phyloP scores from a whole-genome alignment of 192 early-diverging fungal species.

The Coemansia sp. region DNA sequence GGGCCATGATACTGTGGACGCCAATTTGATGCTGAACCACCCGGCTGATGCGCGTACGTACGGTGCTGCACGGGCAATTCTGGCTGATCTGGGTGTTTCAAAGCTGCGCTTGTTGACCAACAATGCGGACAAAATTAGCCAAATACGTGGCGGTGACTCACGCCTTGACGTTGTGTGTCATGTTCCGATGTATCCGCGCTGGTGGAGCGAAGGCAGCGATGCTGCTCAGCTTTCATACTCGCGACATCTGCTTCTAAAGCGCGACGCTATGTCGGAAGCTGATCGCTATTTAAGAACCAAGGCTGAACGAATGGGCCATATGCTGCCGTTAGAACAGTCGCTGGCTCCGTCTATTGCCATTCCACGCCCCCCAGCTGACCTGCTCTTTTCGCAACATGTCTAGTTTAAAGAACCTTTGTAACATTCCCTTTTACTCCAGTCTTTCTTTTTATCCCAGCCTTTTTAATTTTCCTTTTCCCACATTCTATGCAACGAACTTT shows the following conservation, averaged over 20 bases:
- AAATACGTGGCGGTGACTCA: constrained; percentile 59
- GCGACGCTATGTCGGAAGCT: constrained; percentile 59
- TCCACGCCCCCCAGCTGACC: constrained; percentile 1
- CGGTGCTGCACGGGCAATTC: constrained; percentile 82
- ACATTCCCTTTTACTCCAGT: background rate
- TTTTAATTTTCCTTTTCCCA: background rate
- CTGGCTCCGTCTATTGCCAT: constrained; percentile 12
- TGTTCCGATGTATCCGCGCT: constrained; percentile 89
- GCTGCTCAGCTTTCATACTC: constrained; percentile 31
- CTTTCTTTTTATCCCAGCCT: background rate
- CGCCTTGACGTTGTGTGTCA: constrained; percentile 73
- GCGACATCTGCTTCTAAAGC: constrained; percentile 30
- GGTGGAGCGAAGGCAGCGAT: constrained; percentile 67
- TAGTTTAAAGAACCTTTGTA: background rate
- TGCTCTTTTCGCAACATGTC: background rate
- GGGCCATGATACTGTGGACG: constrained; percentile 91
- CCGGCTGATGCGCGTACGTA: constrained; percentile 94
- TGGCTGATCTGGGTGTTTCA: constrained; percentile 76
- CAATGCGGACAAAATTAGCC: constrained; percentile 91
- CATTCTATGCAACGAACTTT: too few species aligned
- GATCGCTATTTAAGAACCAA: constrained; percentile 88
- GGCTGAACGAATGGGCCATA: constrained; percentile 88
- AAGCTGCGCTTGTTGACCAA: constrained; percentile 87
- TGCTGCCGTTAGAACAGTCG: constrained; percentile 54
- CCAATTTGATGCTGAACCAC: constrained; percentile 87